Percentiles rank a stretch among this genome's conserved stretches.
Evolutionary conservation across 805 yeast genomes (phyloP).

Genomic region (Cyberlindnera americana): DNA sequence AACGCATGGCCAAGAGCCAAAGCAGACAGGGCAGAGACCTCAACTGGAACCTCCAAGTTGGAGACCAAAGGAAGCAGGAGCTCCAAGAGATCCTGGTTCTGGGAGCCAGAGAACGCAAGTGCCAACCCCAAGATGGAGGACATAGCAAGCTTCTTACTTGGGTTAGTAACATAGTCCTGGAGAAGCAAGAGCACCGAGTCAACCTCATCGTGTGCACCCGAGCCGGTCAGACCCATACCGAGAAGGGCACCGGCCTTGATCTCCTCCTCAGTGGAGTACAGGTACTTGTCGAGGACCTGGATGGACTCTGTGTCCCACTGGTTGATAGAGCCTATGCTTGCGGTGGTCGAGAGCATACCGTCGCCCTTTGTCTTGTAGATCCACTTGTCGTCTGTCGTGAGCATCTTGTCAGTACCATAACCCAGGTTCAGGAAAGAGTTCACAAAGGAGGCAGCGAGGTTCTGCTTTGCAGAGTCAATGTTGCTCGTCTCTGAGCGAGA

Average conservation of each 20-base stretch:
- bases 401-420: slow-evolving; percentile 77
- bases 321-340: slow-evolving; percentile 83
- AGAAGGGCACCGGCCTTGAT: slow-evolving; percentile 94
- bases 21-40: slow-evolving; percentile 81
- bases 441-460: slow-evolving; percentile 91
- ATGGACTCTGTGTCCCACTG: slow-evolving; percentile 95
- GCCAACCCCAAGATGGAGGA: slow-evolving; percentile 91
- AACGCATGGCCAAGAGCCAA: slow-evolving; percentile 90
- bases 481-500: slow-evolving; percentile 51
- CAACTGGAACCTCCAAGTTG: slow-evolving; percentile 70
- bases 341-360: slow-evolving; percentile 90
- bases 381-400: slow-evolving; percentile 80
- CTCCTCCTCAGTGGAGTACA: slow-evolving; percentile 81
- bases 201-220: slow-evolving; percentile 93
- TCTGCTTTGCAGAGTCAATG: slow-evolving; percentile 91
- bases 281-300: slow-evolving; percentile 82
- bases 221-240: slow-evolving; percentile 89
- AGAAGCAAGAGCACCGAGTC: slow-evolving; percentile 87
- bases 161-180: slow-evolving; percentile 73
- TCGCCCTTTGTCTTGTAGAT: slow-evolving; percentile 87
- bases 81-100: slow-evolving; percentile 76
- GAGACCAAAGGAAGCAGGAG: slow-evolving; percentile 78
- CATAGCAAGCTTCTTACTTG: slow-evolving; percentile 60
- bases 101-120: slow-evolving; percentile 91
- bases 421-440: slow-evolving; percentile 91